These are phyloP conservation scores for Aciculoconidium aculeatum DNA, from an alignment of 805 yeast genomes.

Conservation along the genomic window DNA sequence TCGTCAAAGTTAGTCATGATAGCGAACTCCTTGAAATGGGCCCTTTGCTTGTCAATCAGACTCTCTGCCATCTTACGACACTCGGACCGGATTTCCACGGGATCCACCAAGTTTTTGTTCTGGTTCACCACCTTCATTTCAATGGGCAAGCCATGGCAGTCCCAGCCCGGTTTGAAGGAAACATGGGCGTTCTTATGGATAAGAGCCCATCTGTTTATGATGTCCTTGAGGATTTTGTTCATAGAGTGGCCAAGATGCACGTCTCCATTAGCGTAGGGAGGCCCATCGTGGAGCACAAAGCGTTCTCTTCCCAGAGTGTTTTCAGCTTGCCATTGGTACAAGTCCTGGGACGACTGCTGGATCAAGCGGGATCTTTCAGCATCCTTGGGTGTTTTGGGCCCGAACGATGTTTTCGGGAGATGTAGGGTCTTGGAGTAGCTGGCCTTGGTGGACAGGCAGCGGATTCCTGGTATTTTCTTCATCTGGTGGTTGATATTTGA, in stretches of 20 bases:
- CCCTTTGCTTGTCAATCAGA: conserved; percentile 59
- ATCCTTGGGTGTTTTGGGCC: conserved; percentile 48
- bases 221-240: conserved; percentile 85
- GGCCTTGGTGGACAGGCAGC: conserved; percentile 5
- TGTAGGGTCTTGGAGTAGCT: conserved; percentile 46
- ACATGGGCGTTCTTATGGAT: conserved; percentile 53
- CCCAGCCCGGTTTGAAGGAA: conserved; percentile 92
- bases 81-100: conserved; percentile 52
- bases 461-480: conserved; percentile 2
- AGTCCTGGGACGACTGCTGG: conserved; percentile 48
- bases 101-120: conserved; percentile 25
- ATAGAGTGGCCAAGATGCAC: conserved; percentile 89
- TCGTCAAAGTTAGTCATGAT: conserved; percentile 78
- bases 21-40: conserved; percentile 62
- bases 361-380: conserved; percentile 30
- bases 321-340: conserved; percentile 57
- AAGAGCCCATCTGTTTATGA: conserved; percentile 68
- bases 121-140: conserved; percentile 64
- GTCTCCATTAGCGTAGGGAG: conserved; percentile 97
- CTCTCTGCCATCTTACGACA: conserved; percentile 66
- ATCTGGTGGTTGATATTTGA: conserved; percentile 1
- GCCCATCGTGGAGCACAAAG: conserved; percentile 89
- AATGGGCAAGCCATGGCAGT: conserved; percentile 96
- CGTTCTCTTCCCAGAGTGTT: conserved; percentile 14
- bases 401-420: conserved; percentile 61